Percentiles rank a stretch among this genome's conserved stretches.
phyloP scores from a whole-genome alignment of 257 asterid genomes.

The Echites panduratus region DNA sequence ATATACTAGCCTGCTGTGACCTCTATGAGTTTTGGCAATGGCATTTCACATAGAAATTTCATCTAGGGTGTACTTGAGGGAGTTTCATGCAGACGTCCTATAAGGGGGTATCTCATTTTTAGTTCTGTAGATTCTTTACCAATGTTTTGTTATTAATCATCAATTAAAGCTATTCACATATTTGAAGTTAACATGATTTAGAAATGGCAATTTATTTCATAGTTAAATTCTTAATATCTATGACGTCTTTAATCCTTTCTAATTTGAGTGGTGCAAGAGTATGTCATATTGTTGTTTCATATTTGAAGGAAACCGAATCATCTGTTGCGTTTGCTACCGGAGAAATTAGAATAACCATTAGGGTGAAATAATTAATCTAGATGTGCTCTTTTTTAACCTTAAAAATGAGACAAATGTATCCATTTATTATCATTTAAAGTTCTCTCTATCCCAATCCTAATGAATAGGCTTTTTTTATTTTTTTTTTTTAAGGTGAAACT shows the following conservation, averaged over 20 bases:
- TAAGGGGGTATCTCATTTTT: not conserved
- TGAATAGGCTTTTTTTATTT: not conserved
- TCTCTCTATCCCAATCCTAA: not conserved
- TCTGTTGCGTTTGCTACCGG: too few species aligned
- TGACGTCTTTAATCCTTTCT: not conserved
- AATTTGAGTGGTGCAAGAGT: not conserved
- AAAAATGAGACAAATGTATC: not conserved
- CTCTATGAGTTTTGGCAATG: too few species aligned
- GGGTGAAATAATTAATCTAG: too few species aligned
- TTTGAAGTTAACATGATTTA: not conserved
- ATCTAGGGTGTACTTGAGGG: too few species aligned
- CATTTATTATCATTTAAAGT: not conserved
- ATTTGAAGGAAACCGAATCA: too few species aligned
- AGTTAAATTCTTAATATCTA: not conserved
- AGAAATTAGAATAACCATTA: too few species aligned
- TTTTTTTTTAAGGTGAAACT: conserved; percentile 70
- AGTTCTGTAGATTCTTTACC: not conserved
- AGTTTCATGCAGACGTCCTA: too few species aligned
- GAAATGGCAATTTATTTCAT: not conserved
- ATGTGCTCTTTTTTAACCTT: not conserved
- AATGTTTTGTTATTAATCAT: not conserved
- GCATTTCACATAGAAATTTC: too few species aligned
- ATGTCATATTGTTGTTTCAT: conserved; percentile 12
- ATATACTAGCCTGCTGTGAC: too few species aligned
- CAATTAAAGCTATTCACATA: not conserved